Evolutionary conservation across 2,329 filamentous ascomycete species (phyloP).

Genomic region (Periconia macrospinosa): DNA sequence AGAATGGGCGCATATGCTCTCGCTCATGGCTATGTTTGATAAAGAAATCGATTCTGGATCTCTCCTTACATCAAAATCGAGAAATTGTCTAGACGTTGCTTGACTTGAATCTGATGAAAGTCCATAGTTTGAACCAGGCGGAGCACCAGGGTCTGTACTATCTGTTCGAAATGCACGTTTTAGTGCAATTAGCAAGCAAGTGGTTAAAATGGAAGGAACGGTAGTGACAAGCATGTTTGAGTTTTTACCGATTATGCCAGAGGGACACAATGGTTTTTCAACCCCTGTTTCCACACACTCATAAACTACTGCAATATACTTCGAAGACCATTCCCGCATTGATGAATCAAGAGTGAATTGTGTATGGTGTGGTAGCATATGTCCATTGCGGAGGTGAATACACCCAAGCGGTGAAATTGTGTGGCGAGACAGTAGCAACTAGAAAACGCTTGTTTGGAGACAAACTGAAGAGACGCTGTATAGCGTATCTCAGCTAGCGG

Average conservation of each 20-base stretch:
- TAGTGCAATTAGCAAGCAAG: conserved; percentile 10
- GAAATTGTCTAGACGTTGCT: neutral
- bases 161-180: conserved; percentile 7
- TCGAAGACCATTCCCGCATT: neutral
- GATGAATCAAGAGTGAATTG: neutral
- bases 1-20: too few species aligned
- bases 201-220: neutral
- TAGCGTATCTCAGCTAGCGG: too few species aligned
- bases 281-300: neutral
- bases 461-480: too few species aligned
- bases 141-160: neutral
- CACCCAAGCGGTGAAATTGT: too few species aligned
- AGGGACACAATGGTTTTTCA: neutral
- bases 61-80: conserved; percentile 2
- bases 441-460: too few species aligned
- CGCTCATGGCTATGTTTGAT: conserved; percentile 17
- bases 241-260: neutral
- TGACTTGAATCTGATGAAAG: neutral
- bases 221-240: neutral
- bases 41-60: conserved; percentile 13
- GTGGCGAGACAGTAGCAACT: too few species aligned
- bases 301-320: neutral
- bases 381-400: too few species aligned
- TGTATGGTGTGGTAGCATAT: neutral
- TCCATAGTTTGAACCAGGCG: neutral